These are phyloP conservation scores for Trichomonas vaginalis DNA, from an alignment of 208 protist species.

Conservation along the genomic window DNA sequence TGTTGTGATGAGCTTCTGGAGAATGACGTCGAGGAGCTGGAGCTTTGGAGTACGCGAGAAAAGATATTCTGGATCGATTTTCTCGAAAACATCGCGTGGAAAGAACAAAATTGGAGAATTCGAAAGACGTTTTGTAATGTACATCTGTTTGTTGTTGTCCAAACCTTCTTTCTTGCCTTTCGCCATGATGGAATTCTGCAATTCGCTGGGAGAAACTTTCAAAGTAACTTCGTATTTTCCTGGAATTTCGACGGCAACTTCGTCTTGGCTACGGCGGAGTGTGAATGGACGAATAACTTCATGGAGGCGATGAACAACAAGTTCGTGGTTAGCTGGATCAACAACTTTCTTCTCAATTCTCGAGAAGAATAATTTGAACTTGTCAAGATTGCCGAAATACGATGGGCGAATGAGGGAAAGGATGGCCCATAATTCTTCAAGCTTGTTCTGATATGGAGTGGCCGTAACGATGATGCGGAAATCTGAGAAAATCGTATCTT, in stretches of 20 bases:
- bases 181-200: not conserved
- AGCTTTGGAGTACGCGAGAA: conserved; percentile 50
- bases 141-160: not conserved
- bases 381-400: not conserved
- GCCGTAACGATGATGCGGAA: not conserved
- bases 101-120: conserved; percentile 10
- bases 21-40: conserved; percentile 61
- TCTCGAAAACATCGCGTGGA: not conserved
- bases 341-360: not conserved
- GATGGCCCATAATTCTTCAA: not conserved
- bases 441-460: not conserved
- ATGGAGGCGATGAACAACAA: conserved; percentile 23
- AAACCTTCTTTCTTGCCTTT: not conserved
- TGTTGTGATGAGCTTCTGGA: conserved; percentile 51
- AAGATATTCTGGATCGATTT: not conserved
- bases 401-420: not conserved
- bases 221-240: not conserved
- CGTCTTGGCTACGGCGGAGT: conserved; percentile 72
- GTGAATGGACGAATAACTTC: conserved; percentile 43
- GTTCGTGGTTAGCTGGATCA: not conserved
- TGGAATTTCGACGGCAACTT: conserved; percentile 43
- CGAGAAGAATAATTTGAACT: not conserved
- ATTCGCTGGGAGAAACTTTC: not conserved
- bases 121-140: not conserved
- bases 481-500: not conserved